Conservation (phyloP, 202 grass and related monocot genomes). For the Setaria italica region DNA sequence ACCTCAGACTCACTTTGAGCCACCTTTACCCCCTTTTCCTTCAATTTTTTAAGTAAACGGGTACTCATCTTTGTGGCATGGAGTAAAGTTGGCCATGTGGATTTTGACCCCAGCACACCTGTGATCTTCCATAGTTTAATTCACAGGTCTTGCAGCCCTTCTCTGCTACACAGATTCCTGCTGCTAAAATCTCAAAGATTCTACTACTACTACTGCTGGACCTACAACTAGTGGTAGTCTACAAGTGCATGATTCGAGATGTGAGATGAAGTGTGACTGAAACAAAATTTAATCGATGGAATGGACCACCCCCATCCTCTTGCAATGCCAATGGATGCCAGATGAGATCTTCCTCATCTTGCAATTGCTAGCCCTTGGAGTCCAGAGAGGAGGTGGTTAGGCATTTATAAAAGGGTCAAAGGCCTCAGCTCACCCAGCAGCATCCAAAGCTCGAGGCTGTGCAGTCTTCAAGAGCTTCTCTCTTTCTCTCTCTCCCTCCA, state of each 20-base stretch:
- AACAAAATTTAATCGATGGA: constrained; percentile 19
- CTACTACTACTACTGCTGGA: constrained; percentile 12
- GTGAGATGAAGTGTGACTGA: constrained; percentile 26
- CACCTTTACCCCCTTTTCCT: background rate
- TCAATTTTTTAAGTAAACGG: constrained; percentile 21
- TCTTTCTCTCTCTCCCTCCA: background rate
- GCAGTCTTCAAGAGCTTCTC: background rate
- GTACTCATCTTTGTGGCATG: constrained; percentile 28
- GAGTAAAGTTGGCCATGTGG: constrained; percentile 45
- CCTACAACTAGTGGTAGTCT: background rate
- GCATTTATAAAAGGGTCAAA: constrained; percentile 55
- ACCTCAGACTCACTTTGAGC: constrained; percentile 13
- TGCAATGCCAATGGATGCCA: background rate
- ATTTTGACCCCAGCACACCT: constrained; percentile 49
- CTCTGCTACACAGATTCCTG: constrained; percentile 19
- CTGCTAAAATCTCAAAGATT: background rate
- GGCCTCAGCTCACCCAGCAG: background rate
- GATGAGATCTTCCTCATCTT: constrained; percentile 17
- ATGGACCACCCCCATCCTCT: constrained; percentile 25
- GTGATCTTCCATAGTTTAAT: constrained; percentile 11
- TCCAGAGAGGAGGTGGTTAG: constrained; percentile 43
- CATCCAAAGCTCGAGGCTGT: constrained; percentile 41
- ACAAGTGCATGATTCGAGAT: background rate
- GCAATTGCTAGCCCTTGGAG: constrained; percentile 17
- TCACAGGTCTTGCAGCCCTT: constrained; percentile 1